Evolutionary conservation across 306 rosid species (phyloP).

Genomic region (cucumber (Cucumis sativus)): Cucumber_9930_V3 NC_026659.2:1822001-1822500

Average conservation of each 20-base stretch:
- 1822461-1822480: too few relatives aligned
- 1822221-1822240: background rate
- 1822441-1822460: too few relatives aligned
- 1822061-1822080: background rate
- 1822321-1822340: too few relatives aligned
- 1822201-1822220: background rate
- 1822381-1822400: too few relatives aligned
- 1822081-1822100: background rate
- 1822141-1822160: constrained; percentile 20
- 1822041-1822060: background rate
- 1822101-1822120: constrained; percentile 15
- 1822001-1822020: background rate
- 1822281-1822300: background rate
- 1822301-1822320: background rate
- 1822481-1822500: too few relatives aligned
- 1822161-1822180: constrained; percentile 25
- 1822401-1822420: too few relatives aligned
- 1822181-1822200: background rate
- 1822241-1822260: background rate
- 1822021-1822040: constrained; percentile 1
- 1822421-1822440: too few relatives aligned
- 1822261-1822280: background rate
- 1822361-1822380: background rate
- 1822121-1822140: background rate
- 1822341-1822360: too few relatives aligned